Percentiles rank a stretch among this genome's conserved stretches.
Conservation (phyloP, 1,284 basidiomycete genomes). For the Tilletia walkeri region DNA sequence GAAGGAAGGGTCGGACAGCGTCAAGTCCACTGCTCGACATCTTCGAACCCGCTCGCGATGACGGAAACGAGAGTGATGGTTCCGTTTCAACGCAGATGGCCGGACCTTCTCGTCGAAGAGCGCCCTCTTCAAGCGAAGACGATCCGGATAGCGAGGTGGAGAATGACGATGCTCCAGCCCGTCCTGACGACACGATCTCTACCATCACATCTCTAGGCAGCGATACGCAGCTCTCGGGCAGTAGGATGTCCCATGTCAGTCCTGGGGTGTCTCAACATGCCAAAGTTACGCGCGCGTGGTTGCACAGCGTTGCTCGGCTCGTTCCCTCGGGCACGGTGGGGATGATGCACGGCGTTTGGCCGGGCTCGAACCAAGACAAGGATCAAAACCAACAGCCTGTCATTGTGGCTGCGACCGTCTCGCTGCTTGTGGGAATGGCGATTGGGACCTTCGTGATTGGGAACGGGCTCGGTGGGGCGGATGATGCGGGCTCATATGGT, state of each 20-base stretch:
- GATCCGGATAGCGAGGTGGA: too few species aligned
- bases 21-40: background rate
- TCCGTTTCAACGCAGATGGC: background rate
- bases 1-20: background rate
- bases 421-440: background rate
- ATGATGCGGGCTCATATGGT: background rate
- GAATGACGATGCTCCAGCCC: too few species aligned
- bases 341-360: background rate
- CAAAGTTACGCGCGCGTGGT: background rate
- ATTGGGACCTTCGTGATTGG: background rate
- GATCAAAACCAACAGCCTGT: background rate
- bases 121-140: too few species aligned
- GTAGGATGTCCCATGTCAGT: too few species aligned
- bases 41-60: background rate
- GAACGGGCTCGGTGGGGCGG: background rate
- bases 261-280: background rate
- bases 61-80: slow-evolving; percentile 1
- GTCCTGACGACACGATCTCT: too few species aligned
- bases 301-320: slow-evolving; percentile 11
- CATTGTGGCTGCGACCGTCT: background rate
- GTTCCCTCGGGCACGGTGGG: background rate
- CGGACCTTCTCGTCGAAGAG: background rate
- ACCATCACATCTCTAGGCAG: too few species aligned
- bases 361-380: background rate
- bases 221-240: too few species aligned